Conservation (phyloP, 1,284 basidiomycete species). For the Thelephora terrestris region DNA sequence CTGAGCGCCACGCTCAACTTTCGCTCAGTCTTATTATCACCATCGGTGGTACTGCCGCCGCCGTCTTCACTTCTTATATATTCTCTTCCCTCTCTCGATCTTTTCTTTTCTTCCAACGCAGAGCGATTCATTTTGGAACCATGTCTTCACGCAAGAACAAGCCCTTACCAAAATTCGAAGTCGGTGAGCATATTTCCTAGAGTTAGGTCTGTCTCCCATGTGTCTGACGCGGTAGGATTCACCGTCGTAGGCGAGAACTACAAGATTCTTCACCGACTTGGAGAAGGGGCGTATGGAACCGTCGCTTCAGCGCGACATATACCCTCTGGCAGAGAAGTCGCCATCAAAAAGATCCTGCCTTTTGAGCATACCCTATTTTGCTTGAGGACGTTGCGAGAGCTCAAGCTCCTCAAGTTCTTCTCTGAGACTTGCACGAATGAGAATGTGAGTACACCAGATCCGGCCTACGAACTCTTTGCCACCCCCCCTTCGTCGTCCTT, state of each 20-base stretch:
- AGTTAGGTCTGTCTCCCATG: slow-evolving; percentile 2
- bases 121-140: slow-evolving; percentile 9
- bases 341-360: slow-evolving; percentile 78
- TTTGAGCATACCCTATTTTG: slow-evolving; percentile 80
- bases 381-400: slow-evolving; percentile 65
- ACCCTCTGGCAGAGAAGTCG: slow-evolving; percentile 56
- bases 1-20: too few species aligned
- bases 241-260: slow-evolving; percentile 52
- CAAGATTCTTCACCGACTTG: slow-evolving; percentile 60
- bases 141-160: slow-evolving; percentile 25
- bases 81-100: slow-evolving; percentile 3
- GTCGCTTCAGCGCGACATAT: slow-evolving; percentile 60
- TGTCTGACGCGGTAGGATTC: slow-evolving; percentile 4
- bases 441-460: slow-evolving; percentile 33
- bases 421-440: slow-evolving; percentile 75
- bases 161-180: slow-evolving; percentile 55
- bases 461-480: slow-evolving; percentile 9
- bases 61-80: neutral
- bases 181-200: slow-evolving; percentile 31
- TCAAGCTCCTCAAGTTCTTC: slow-evolving; percentile 79
- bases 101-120: slow-evolving; percentile 8
- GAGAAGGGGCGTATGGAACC: slow-evolving; percentile 74
- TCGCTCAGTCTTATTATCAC: too few species aligned
- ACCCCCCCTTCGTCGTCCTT: neutral
- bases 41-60: neutral